These are phyloP conservation scores for Chlorella variabilis DNA, from an alignment of 163 green algal species.

Conservation along the genomic window DNA sequence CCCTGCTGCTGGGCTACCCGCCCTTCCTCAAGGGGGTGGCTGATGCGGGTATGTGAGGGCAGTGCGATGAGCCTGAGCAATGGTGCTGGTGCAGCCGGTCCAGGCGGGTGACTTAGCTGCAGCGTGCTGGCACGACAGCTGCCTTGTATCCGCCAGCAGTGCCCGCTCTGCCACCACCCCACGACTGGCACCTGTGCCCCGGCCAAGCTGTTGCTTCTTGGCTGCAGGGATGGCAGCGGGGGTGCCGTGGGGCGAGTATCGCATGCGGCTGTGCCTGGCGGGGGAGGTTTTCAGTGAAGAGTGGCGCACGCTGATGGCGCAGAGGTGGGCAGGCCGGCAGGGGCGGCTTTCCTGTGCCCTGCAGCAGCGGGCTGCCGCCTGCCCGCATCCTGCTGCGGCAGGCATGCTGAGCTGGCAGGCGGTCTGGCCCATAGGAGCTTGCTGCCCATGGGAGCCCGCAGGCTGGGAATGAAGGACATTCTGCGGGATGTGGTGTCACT, in stretches of 20 bases:
- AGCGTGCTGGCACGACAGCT: no score
- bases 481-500: conserved; percentile 12
- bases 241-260: not conserved
- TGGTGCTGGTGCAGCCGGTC: not conserved
- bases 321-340: not conserved
- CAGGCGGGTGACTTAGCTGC: no score
- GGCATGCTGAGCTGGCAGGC: not conserved
- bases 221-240: conserved; percentile 12
- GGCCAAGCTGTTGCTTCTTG: no score
- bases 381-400: not conserved
- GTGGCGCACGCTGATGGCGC: conserved; percentile 18
- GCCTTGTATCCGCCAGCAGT: no score
- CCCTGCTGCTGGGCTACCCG: conserved; percentile 36
- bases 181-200: no score
- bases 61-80: not conserved
- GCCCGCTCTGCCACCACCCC: no score
- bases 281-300: conserved; percentile 30
- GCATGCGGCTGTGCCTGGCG: conserved; percentile 15
- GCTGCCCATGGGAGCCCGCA: no score
- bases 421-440: not conserved
- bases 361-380: not conserved
- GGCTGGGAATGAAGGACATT: conserved; percentile 4
- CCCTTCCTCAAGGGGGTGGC: conserved; percentile 37
- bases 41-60: conserved; percentile 11
- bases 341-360: not conserved